Conservation (phyloP, 225 moss, liverwort and hornwort genomes). For the Marchantia paleacea region DNA sequence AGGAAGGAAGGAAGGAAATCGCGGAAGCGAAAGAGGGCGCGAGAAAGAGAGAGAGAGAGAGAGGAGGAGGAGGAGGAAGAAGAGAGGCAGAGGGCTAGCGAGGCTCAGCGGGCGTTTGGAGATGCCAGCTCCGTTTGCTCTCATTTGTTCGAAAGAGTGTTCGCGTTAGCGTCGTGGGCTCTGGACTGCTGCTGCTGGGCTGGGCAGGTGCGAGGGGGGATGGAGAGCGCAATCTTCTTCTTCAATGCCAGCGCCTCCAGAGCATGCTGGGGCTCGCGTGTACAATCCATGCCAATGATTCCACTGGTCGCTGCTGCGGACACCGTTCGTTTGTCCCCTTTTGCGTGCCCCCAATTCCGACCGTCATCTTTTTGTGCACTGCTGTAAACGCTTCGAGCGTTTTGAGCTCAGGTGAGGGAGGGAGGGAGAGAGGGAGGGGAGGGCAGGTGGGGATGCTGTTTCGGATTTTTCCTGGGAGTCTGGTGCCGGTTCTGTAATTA, state of each 20-base stretch:
- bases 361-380: neutral
- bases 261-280: neutral
- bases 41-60: too few relatives aligned
- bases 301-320: neutral
- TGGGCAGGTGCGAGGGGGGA: neutral
- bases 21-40: too few relatives aligned
- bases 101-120: too few relatives aligned
- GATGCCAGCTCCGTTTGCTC: too few relatives aligned
- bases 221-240: slow-evolving; percentile 4
- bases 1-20: too few relatives aligned
- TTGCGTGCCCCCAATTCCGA: neutral
- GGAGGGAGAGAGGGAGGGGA: neutral
- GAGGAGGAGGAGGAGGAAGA: too few relatives aligned
- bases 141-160: neutral
- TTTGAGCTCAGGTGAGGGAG: slow-evolving; percentile 8
- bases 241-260: neutral
- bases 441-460: too few relatives aligned
- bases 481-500: neutral
- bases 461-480: too few relatives aligned
- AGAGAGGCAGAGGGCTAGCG: too few relatives aligned
- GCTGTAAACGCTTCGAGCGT: neutral
- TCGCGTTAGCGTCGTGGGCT: neutral
- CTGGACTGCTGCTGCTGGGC: neutral
- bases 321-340: neutral
- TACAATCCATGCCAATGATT: neutral